These are phyloP conservation scores for Brassica rapa DNA, from an alignment of 345 rosid species.

Conservation along the genomic window DNA sequence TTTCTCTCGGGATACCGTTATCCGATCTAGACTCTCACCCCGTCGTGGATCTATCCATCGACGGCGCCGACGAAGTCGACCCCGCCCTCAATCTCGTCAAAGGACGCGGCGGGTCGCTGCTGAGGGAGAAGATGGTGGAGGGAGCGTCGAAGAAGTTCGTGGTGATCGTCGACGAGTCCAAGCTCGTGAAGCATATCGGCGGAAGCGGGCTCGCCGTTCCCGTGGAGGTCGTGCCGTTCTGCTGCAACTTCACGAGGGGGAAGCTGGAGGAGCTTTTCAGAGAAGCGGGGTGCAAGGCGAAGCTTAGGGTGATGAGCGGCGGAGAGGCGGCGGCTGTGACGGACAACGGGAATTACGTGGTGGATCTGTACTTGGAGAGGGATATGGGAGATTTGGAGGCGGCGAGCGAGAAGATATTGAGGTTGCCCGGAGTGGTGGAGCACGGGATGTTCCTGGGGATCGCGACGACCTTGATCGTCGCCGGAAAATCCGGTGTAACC, in stretches of 20 bases:
- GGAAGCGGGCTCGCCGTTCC: slow-evolving; percentile 82
- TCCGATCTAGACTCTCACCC: slow-evolving; percentile 80
- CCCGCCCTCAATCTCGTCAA: slow-evolving; percentile 73
- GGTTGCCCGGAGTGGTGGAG: slow-evolving; percentile 87
- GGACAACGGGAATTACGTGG: slow-evolving; percentile 79
- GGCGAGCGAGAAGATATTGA: slow-evolving; percentile 68
- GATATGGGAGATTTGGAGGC: slow-evolving; percentile 75
- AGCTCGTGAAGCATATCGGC: slow-evolving; percentile 63
- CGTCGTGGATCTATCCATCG: slow-evolving; percentile 75
- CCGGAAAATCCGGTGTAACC: slow-evolving; percentile 71
- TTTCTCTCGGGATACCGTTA: slow-evolving; percentile 76
- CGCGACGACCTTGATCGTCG: slow-evolving; percentile 90
- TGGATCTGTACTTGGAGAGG: slow-evolving; percentile 74
- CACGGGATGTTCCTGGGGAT: slow-evolving; percentile 93
- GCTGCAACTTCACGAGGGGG: slow-evolving; percentile 68
- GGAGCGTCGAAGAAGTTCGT: slow-evolving; percentile 70
- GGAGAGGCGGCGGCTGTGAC: slow-evolving; percentile 52
- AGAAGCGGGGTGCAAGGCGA: slow-evolving; percentile 66
- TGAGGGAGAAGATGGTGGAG: slow-evolving; percentile 95
- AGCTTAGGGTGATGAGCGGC: slow-evolving; percentile 46
- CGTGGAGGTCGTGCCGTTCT: slow-evolving; percentile 79
- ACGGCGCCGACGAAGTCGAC: slow-evolving; percentile 99
- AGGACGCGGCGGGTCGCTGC: slow-evolving; percentile 86
- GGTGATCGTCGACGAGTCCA: slow-evolving; percentile 72
- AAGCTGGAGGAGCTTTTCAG: slow-evolving; percentile 56